phyloP scores from a whole-genome alignment of 2,329 filamentous ascomycete species.

The Aspergillus luchuensis region DNA sequence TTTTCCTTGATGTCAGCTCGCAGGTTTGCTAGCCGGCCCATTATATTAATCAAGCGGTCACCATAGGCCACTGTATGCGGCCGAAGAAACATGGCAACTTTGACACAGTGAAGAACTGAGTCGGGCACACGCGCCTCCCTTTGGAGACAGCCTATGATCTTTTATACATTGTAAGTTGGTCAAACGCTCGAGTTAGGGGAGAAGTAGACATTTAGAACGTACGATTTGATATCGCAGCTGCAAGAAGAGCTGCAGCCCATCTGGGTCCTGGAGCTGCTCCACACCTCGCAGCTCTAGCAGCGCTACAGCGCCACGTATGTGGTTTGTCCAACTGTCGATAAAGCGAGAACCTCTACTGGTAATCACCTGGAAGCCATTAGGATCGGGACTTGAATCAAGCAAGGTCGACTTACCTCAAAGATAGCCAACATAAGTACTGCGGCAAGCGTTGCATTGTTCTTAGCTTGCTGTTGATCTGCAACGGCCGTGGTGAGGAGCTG shows the following conservation, averaged over 20 bases:
- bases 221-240: constrained; percentile 62
- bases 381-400: background rate
- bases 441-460: constrained; percentile 50
- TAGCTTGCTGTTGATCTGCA: constrained; percentile 37
- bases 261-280: constrained; percentile 42
- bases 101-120: constrained; percentile 35
- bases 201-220: constrained; percentile 17
- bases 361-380: constrained; percentile 33
- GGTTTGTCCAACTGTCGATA: constrained; percentile 57
- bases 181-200: background rate
- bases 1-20: constrained; percentile 35
- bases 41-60: constrained; percentile 33
- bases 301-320: constrained; percentile 62
- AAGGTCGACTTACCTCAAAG: constrained; percentile 57
- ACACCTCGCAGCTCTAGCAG: constrained; percentile 52
- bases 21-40: constrained; percentile 35
- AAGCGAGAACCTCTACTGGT: constrained; percentile 48
- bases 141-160: constrained; percentile 43
- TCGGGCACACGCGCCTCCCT: constrained; percentile 32
- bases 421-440: constrained; percentile 61
- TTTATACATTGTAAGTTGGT: constrained; percentile 8
- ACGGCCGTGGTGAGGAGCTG: constrained; percentile 44
- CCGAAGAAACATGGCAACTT: constrained; percentile 32
- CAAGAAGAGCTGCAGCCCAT: constrained; percentile 56
- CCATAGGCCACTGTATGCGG: constrained; percentile 31